Evolutionary conservation across 2,329 filamentous ascomycete species (phyloP), one percentile per base, ranked within the genome.

Genomic region (Basipetospora chlamydospora): DNA sequence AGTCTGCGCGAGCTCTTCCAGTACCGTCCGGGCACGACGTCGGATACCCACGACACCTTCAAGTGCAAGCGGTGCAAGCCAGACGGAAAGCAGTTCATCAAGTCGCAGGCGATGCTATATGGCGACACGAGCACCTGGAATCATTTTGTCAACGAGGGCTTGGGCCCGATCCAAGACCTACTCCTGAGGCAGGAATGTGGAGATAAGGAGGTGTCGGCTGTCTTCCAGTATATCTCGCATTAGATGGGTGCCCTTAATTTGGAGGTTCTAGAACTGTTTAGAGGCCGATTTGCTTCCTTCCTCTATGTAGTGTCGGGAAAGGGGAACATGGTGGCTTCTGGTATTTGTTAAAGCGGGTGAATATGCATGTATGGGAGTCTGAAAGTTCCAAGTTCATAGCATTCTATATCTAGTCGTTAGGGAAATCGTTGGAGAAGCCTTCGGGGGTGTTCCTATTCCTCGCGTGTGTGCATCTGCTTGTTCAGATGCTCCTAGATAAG

Each of bases 71-170:
- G 90, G 28, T 98, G 90, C 57, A 82, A 80, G 49, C 78, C 83
- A 1, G 84, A 93, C 48, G 88, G 88, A 1, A 79, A 70, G 42
- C 90, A 98, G 58, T 73, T 72, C 43, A 73, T 95, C 51, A 96
- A 95, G 56, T 85, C 88, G 2, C 82, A 82, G 4, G 90, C 90
- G 1, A 88, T 96, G 79, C 62, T 98, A 41, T 98, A 98, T 51
- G 90, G 90, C 36, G 90, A 98, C 51, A 96, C 90, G 16, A 96
- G 86, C 58, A 88, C 85, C n/a, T 98, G 90, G 90, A 98, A 98
- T 51, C 90, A 98, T 57, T 93, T 95, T 59, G 73, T 80, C 29
- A 95, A 94, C 48, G 73, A 77, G 3, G 78, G 74, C 1, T 58
- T 98, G 51, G 71, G 74, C 44, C 70, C 72, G 41, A 98, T 98